A percentile compares a stretch with the other conserved stretches of the same genome.
Evolutionary conservation across 75 land plant genomes (phyloP).

Genomic region (Selaginella moellendorffii): DNA sequence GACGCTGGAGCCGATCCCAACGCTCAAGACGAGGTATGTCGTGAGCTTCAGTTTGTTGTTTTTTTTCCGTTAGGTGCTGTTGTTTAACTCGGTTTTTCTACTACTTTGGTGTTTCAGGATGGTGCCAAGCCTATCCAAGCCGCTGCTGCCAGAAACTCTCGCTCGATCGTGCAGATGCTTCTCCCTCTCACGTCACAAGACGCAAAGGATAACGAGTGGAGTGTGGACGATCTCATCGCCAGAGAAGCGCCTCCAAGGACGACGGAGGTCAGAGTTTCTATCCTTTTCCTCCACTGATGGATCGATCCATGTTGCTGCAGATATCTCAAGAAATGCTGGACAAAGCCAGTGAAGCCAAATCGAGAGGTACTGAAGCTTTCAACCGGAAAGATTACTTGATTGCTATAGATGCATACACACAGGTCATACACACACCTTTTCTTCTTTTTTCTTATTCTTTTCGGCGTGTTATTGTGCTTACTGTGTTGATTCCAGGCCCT

Average conservation of each 20-base stretch:
- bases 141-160: conserved; percentile 55
- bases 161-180: conserved; percentile 48
- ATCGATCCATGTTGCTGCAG: conserved; percentile 16
- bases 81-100: background rate
- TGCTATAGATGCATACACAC: conserved; percentile 97
- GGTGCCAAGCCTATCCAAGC: conserved; percentile 58
- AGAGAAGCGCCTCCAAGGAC: conserved; percentile 20
- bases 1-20: conserved; percentile 87
- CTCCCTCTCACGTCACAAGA: conserved; percentile 50
- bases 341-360: conserved; percentile 75
- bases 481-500: too few species aligned
- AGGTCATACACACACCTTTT: conserved; percentile 28
- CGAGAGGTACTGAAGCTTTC: conserved; percentile 82
- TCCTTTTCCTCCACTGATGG: background rate
- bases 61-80: background rate
- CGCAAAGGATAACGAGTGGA: conserved; percentile 41
- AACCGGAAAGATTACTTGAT: conserved; percentile 45
- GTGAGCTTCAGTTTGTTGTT: background rate
- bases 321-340: conserved; percentile 54
- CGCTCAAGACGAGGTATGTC: conserved; percentile 55
- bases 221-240: conserved; percentile 53
- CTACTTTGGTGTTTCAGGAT: conserved; percentile 37
- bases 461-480: too few species aligned
- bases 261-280: background rate
- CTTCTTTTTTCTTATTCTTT: conserved; percentile 1